phyloP scores from a whole-genome alignment of 1,284 basidiomycete genomes.

The Trichosporon inkin region DNA sequence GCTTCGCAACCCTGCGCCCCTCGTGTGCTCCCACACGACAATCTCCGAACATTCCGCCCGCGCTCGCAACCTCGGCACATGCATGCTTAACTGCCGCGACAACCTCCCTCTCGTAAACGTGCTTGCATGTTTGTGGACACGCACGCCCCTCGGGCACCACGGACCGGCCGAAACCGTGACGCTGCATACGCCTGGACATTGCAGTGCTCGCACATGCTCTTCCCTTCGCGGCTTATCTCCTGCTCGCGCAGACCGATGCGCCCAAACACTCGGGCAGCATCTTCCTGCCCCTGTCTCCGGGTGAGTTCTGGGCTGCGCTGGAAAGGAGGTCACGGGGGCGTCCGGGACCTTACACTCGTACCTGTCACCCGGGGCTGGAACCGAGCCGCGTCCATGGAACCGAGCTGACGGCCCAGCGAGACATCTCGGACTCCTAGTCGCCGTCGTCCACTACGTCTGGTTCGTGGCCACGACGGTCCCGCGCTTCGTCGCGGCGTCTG shows the following conservation, averaged over 20 bases:
- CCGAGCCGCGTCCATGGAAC: neutral
- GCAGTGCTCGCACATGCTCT: conserved; percentile 29
- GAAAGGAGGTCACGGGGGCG: neutral
- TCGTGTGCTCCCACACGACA: neutral
- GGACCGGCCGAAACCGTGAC: neutral
- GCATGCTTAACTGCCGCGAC: neutral
- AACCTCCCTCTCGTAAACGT: too few relatives aligned
- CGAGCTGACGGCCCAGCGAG: conserved; percentile 12
- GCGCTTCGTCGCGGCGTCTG: conserved; percentile 6
- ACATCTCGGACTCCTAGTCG: conserved; percentile 24
- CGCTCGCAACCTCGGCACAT: neutral
- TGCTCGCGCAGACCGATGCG: conserved; percentile 29
- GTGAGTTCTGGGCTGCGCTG: conserved; percentile 16
- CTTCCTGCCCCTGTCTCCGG: conserved; percentile 30
- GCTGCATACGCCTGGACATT: neutral
- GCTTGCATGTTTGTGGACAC: neutral
- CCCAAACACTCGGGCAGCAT: conserved; percentile 22
- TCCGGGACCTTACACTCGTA: neutral
- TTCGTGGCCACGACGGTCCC: conserved; percentile 13
- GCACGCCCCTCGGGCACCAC: neutral
- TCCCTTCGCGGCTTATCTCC: conserved; percentile 28
- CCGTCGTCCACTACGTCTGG: conserved; percentile 17
- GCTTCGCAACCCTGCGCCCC: neutral
- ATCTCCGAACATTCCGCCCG: neutral
- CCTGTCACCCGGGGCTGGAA: neutral